These are phyloP conservation scores for Pichia californica DNA, from an alignment of 805 yeast species.

Conservation along the genomic window DNA sequence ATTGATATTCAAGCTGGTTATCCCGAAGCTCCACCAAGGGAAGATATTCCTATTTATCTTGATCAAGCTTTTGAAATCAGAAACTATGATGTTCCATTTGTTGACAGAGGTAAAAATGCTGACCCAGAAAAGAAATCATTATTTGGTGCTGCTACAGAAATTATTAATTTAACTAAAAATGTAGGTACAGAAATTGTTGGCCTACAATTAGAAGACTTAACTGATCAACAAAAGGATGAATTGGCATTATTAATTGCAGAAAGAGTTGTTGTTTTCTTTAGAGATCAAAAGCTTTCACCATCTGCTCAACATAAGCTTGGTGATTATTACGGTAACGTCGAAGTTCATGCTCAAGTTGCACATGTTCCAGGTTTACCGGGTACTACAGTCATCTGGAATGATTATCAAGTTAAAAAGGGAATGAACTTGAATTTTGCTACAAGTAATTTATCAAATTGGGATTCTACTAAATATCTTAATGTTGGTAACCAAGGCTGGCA, in stretches of 20 bases:
- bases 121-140: conserved; percentile 38
- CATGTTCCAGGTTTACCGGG: conserved; percentile 34
- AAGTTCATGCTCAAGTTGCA: conserved; percentile 32
- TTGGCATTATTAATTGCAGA: conserved; percentile 41
- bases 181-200: conserved; percentile 47
- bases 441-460: conserved; percentile 17
- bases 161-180: conserved; percentile 37
- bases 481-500: conserved; percentile 36
- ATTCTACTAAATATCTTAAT: conserved; percentile 7
- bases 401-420: conserved; percentile 25
- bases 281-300: conserved; percentile 40
- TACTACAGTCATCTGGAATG: conserved; percentile 38
- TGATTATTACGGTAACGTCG: conserved; percentile 39
- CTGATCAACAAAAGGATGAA: conserved; percentile 39
- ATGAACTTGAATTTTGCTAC: conserved; percentile 16
- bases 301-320: conserved; percentile 40
- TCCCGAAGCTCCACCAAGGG: conserved; percentile 31
- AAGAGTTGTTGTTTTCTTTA: conserved; percentile 44
- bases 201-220: conserved; percentile 37
- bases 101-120: conserved; percentile 32
- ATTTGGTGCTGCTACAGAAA: conserved; percentile 36
- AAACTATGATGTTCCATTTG: conserved; percentile 28
- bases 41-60: conserved; percentile 31
- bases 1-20: conserved; percentile 34
- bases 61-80: conserved; percentile 36